Evolutionary conservation across 116 monocot genomes (phyloP), one percentile per base, ranked within the genome.

Genomic region (Trichopus zeylanicus): DNA sequence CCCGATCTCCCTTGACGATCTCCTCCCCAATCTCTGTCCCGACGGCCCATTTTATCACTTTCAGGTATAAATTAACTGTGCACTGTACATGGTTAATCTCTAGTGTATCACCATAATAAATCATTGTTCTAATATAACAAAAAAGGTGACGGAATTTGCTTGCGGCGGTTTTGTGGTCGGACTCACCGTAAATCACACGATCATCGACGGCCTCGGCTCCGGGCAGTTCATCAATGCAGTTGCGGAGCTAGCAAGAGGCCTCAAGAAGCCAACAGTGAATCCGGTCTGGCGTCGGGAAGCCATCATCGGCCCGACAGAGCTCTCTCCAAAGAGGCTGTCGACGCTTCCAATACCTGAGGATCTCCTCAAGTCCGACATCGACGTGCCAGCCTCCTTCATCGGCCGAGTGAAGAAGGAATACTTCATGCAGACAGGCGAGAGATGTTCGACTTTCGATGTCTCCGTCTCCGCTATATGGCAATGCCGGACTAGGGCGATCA

Each of bases 111-210:
- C n/a, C n/a, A n/a, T n/a, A n/a, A n/a, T n/a, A n/a, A n/a, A n/a
- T n/a, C n/a, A n/a, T n/a, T n/a, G n/a, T n/a, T n/a, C n/a, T n/a
- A n/a, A n/a, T n/a, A n/a, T n/a, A n/a, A n/a, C n/a, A n/a, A n/a
- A n/a, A n/a, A n/a, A 70, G 81, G 81, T 81, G 46, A 81, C 81
- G 0, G 81, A 81, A 49, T 76, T 81, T 62, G 62, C 56, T 19
- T 73, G 81, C 18, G 81, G 81, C 24, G 72, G 81, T 1, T 81
- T 81, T 18, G 72, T 68, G 0, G 56, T 81, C 32, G 81, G 81
- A 21, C 49, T 81, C 53, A 31, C 73, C 25, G 65, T 73, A 2
- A 53, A 69, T 28, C 76, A 81, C 69, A 67, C 73, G 13, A 46
- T 77, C 8, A 76, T 76, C 29, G 81, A 81, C 55, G 81, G 81